Base-by-base conservation (phyloP, 331 rosid genomes). In the Cydonia oblonga region DNA sequence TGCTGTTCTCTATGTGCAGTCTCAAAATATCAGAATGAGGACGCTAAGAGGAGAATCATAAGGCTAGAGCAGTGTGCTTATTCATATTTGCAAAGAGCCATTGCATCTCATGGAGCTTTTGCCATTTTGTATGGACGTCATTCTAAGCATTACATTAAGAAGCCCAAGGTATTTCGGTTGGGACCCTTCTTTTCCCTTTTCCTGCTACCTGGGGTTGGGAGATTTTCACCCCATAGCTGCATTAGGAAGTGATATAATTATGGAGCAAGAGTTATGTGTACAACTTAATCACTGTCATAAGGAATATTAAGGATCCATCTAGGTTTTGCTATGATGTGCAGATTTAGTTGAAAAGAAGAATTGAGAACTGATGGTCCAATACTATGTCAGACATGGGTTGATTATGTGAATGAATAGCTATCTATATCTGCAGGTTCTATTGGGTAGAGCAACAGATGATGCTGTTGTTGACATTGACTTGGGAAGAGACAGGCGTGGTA, bases 1-100 rank as follows among this genome's bases (percentile, higher is more conserved):
- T 69, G 30, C 64, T 66, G 60, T 66, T 57, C 64, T 52, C 70
- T 73, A 54, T 82, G 35, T 82, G 76, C 79, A 95, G 99, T 90
- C 76, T 78, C 76, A 75, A 91, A 79, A 78, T 91, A 86, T 81
- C 90, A 84, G 71, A 82, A 81, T 70, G 89, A 83, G 76, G 86
- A 84, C 63, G 79, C 96, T 73, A 88, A 86, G 88, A 86, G 87
- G 81, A 71, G 84, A 68, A 86, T 95, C 82, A 40, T 88, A 64
- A 83, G 97, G 87, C 85, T 90, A 83, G 99, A 95, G 82, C 97
- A 90, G 82, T 89, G 90, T 79, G 88, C 88, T 51, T 80, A 80
- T 82, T 82, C 99, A 44, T 68, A 35, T 81, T 82, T 81, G 83
- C 93, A 86, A 81, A 87, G 97, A 87, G 87, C 84, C 66, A 95